Evolutionary conservation across 371 early-diverging fungal species (phyloP).

Genomic region (Mortierella sp.): DNA sequence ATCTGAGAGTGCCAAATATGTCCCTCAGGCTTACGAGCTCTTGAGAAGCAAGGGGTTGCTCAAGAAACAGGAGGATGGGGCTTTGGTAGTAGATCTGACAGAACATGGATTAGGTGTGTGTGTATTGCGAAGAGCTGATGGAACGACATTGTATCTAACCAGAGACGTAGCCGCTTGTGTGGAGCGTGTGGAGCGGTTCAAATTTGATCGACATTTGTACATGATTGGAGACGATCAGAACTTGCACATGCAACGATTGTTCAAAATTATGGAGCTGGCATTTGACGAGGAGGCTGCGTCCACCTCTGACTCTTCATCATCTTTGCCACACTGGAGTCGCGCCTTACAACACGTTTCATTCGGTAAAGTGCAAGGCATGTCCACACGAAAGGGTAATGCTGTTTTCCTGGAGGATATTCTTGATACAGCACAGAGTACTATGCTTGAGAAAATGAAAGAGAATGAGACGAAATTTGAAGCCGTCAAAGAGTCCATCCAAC

Average conservation of each 20-base stretch:
- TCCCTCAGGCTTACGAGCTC: too few relatives aligned
- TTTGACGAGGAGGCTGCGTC: conserved; percentile 40
- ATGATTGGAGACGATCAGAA: conserved; percentile 95
- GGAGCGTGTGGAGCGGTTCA: conserved; percentile 81
- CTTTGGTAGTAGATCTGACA: conserved; percentile 81
- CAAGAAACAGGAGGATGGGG: conserved; percentile 69
- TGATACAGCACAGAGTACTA: conserved; percentile 85
- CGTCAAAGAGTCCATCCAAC: conserved; percentile 31
- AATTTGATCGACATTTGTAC: conserved; percentile 90
- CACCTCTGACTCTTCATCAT: conserved; percentile 30
- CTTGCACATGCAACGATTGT: conserved; percentile 93
- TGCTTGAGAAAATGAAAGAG: conserved; percentile 87
- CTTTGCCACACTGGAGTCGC: conserved; percentile 65
- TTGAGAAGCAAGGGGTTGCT: conserved; percentile 57
- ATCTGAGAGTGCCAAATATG: conserved; percentile 80
- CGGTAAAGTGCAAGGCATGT: conserved; percentile 97
- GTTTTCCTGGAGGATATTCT: conserved; percentile 98
- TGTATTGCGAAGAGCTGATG: conserved; percentile 89
- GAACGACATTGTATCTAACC: conserved; percentile 95
- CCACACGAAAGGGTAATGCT: conserved; percentile 95
- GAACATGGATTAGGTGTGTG: conserved; percentile 81
- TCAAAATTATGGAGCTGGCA: conserved; percentile 84
- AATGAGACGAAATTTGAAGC: conserved; percentile 74
- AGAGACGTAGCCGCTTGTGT: conserved; percentile 96
- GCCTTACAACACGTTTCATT: conserved; percentile 91